These are phyloP conservation scores for Madurella fahalii DNA, from an alignment of 2,329 filamentous ascomycete genomes.

Conservation along the genomic window DNA sequence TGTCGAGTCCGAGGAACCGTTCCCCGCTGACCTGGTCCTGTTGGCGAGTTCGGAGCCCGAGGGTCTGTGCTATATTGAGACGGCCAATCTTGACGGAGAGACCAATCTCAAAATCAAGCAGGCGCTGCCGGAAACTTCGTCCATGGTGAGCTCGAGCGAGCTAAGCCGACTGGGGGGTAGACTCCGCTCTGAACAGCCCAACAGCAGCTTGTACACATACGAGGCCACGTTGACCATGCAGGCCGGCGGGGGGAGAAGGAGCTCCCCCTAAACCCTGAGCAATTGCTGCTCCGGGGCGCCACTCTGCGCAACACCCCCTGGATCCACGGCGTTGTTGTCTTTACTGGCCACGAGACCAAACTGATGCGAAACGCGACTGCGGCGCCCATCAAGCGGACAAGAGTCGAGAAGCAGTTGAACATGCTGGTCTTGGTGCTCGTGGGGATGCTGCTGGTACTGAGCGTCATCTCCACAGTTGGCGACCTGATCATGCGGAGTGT, in stretches of 20 bases:
- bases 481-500: constrained; percentile 76
- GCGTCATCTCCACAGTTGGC: constrained; percentile 85
- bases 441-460: constrained; percentile 75
- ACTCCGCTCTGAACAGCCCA: constrained; percentile 91
- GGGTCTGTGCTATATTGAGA: constrained; percentile 97
- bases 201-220: constrained; percentile 97
- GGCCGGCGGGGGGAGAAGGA: constrained; percentile 91
- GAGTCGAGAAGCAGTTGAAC: constrained; percentile 92
- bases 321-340: constrained; percentile 94
- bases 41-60: constrained; percentile 95
- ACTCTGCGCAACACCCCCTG: constrained; percentile 94
- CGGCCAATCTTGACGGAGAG: constrained; percentile 93
- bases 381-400: constrained; percentile 94
- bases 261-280: constrained; percentile 82
- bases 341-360: constrained; percentile 97
- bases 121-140: constrained; percentile 84
- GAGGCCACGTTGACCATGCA: constrained; percentile 93
- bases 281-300: constrained; percentile 86
- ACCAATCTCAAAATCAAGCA: constrained; percentile 99
- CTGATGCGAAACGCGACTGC: constrained; percentile 98
- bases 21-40: constrained; percentile 88
- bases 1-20: constrained; percentile 91
- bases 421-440: constrained; percentile 88
- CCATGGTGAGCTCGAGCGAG: constrained; percentile 81
- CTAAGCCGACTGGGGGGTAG: constrained; percentile 81